Conservation (phyloP, 1,284 basidiomycete genomes). For the Malassezia furfur region DNA sequence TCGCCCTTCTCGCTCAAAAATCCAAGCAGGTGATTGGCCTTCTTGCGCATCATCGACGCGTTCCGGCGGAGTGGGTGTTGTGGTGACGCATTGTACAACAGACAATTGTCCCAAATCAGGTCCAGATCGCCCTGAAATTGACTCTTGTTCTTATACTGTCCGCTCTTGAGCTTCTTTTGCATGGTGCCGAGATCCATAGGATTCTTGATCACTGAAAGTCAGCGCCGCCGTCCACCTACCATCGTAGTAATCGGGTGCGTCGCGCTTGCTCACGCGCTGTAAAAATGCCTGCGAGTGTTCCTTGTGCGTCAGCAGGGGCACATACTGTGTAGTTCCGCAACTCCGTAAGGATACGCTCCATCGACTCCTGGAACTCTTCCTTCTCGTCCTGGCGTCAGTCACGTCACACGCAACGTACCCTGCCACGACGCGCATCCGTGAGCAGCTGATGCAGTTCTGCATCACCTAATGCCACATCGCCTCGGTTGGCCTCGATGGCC, state of each 20-base stretch:
- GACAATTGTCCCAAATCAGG: constrained; percentile 92
- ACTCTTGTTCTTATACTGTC: constrained; percentile 77
- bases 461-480: constrained; percentile 33
- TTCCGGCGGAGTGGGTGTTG: constrained; percentile 40
- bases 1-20: constrained; percentile 82
- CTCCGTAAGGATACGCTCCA: constrained; percentile 44
- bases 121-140: constrained; percentile 89
- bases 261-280: constrained; percentile 41
- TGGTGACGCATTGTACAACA: constrained; percentile 79
- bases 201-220: constrained; percentile 27
- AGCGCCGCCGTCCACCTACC: constrained; percentile 2
- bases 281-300: constrained; percentile 45
- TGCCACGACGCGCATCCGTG: constrained; percentile 35
- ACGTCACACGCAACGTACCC: constrained; percentile 17
- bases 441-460: constrained; percentile 37
- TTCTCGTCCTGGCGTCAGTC: constrained; percentile 31
- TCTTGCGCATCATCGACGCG: constrained; percentile 41
- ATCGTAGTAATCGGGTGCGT: constrained; percentile 48
- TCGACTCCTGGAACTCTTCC: constrained; percentile 43
- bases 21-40: constrained; percentile 58
- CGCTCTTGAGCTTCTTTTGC: constrained; percentile 79
- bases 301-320: constrained; percentile 4
- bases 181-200: constrained; percentile 86
- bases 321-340: constrained; percentile 37
- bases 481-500: constrained; percentile 41